Evolutionary conservation across 176 grass and related monocot species (phyloP), one percentile per base, ranked within the genome.

Genomic region (Thinopyrum elongatum): DNA sequence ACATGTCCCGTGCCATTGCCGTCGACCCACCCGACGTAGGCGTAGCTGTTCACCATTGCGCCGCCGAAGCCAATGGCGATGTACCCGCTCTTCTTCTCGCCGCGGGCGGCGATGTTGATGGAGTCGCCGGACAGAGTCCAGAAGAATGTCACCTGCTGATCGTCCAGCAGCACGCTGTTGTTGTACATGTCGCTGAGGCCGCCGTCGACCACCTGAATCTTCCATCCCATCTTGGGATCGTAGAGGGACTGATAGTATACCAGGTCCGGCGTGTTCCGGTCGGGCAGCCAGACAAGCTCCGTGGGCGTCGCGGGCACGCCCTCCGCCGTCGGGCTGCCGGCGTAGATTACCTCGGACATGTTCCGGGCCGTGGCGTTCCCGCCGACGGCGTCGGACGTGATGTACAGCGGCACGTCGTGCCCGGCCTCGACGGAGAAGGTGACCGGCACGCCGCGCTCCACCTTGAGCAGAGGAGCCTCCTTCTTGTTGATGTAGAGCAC

Each of bases 401-500:
- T 85, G 85, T 98, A 98, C 70, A 98, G 61, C 2, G 97, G 92
- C 35, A 89, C 92, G 69, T 94, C 97, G 80, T 98, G 97, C 2
- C 97, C 92, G 2, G 97, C 97, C 91, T 95, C 87, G 34, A 98
- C 22, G 28, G 97, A 98, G 82, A 98, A 98, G 28, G 90, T 94
- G 76, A 98, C 92, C n/a, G 94, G 93, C 44, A 94, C 97, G 70
- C 97, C 97, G 46, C 97, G 90, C 86, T 98, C 97, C 74, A 95
- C 94, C 91, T 92, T 91, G 83, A 98, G 88, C 84, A 98, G 79
- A 4, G 97, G 97, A 69, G 94, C 90, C 91, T 98, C 97, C 86
- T 95, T 95, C 85, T 95, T 98, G 81, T 98, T 98, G 85, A 98
- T 92, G 87, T 98, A 98, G 64, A 98, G 84, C 67, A 95, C 93